Conservation (phyloP, 768 basidiomycete species). For the Mycena leptocephala region DNA sequence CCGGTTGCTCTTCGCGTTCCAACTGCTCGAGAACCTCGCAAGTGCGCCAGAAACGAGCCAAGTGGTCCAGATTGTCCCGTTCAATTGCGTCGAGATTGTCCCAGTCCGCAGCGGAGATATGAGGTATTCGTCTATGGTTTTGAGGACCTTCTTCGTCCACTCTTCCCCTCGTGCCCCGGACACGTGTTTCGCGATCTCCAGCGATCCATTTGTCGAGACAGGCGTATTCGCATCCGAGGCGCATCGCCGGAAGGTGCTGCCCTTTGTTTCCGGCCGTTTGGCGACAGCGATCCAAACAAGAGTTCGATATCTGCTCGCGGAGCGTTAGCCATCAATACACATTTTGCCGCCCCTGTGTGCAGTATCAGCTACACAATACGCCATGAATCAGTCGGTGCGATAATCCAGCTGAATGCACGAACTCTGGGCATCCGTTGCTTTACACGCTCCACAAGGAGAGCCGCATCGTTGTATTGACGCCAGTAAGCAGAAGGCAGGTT, state of each 20-base stretch:
- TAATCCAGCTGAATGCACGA: slow-evolving; percentile 5
- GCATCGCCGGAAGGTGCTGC: background rate
- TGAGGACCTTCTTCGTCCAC: slow-evolving; percentile 56
- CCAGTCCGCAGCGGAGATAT: slow-evolving; percentile 43
- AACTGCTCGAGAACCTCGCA: slow-evolving; percentile 41
- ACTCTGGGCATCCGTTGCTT: slow-evolving; percentile 72
- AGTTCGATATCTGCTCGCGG: slow-evolving; percentile 67
- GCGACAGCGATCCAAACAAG: slow-evolving; percentile 41
- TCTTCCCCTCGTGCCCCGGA: slow-evolving; percentile 51
- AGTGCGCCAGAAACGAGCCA: slow-evolving; percentile 44
- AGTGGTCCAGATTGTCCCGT: slow-evolving; percentile 42
- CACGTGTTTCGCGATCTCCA: slow-evolving; percentile 55
- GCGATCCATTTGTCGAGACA: slow-evolving; percentile 50
- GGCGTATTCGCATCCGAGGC: slow-evolving; percentile 55
- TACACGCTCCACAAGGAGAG: slow-evolving; percentile 60
- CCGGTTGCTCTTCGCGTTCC: slow-evolving; percentile 19
- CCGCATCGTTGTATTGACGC: slow-evolving; percentile 65
- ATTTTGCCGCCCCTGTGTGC: slow-evolving; percentile 57
- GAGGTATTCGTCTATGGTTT: slow-evolving; percentile 37
- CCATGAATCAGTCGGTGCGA: background rate
- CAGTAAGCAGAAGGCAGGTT: slow-evolving; percentile 60
- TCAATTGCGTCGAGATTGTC: slow-evolving; percentile 44
- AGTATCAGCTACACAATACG: slow-evolving; percentile 56
- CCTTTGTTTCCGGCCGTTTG: slow-evolving; percentile 18
- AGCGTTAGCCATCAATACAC: slow-evolving; percentile 68